Percentiles rank a stretch among this genome's conserved stretches.
phyloP scores from a whole-genome alignment of 176 grass and related monocot species.

The Calamus simplicifolius region DNA sequence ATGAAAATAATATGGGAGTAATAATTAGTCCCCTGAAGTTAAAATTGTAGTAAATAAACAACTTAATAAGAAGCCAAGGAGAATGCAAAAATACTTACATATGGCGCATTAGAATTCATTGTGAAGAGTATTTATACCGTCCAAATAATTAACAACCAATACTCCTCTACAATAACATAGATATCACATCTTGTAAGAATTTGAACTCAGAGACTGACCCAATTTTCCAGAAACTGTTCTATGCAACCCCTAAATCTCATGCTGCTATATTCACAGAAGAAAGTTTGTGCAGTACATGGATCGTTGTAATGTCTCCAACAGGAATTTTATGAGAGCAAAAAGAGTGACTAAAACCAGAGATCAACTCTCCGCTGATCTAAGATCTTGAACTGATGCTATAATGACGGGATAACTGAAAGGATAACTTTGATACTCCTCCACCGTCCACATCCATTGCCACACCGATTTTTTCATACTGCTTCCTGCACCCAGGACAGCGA shows the following conservation, averaged over 20 bases:
- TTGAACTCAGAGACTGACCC: background rate
- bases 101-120: background rate
- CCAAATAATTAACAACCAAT: background rate
- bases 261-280: background rate
- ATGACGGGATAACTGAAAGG: background rate
- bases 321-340: too few relatives aligned
- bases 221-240: background rate
- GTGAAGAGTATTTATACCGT: background rate
- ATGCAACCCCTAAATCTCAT: background rate
- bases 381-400: constrained; percentile 1
- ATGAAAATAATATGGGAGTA: too few relatives aligned
- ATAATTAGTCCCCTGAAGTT: background rate
- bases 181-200: background rate
- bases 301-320: background rate
- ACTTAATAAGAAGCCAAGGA: background rate
- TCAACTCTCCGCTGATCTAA: background rate
- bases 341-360: background rate
- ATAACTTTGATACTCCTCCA: background rate
- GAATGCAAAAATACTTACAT: background rate
- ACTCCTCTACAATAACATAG: background rate
- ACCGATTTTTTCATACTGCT: constrained; percentile 1
- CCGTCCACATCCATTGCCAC: background rate
- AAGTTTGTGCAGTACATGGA: background rate
- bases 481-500: constrained; percentile 15
- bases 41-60: background rate